Evolutionary conservation across 345 rosid genomes (phyloP), one percentile per base, ranked within the genome.

Genomic region (Kandelia obovata): DNA sequence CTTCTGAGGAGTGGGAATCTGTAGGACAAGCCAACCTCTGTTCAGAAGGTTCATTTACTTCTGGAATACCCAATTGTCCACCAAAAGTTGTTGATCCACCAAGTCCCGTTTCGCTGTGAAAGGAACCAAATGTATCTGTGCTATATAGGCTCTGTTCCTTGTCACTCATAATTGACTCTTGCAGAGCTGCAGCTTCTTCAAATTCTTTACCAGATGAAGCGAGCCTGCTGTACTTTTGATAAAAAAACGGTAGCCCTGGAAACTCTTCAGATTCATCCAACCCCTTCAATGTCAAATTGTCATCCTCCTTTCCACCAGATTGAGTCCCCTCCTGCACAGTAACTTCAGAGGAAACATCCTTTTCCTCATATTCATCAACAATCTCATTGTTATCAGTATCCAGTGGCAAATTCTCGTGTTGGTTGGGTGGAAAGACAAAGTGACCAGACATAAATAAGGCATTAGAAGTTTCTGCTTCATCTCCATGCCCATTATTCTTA

Each of bases 371-470:
- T 72, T 82, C 84, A 61, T 76, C 64, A 61, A 46, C 37, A 71
- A 80, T 72, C 77, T 83, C 86, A 51, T 65, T 73, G 46, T 70
- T 67, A n/a, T 62, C 72, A 47, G 62, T 71, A 49, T 80, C 89
- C 67, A 80, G 7, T 0, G 89, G 88, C 68, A 84, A 76, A 74
- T 87, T 81, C 81, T 92, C 97, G 71, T 85, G 89, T 78, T 75
- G 83, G 57, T 73, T 80, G 7, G 95, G 96, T 31, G 92, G 90
- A 70, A 87, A 89, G 56, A 85, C 85, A 75, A 92, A 96, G 81
- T 92, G 96, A 21, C 81, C 69, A 46, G 98, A 90, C 94, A 87
- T 74, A 84, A 87, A 83, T 63, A 95, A 70, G 69, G 92, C 82
- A 65, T 4, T 72, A 28, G 98, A 92, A 69, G 91, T 72, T 66